Base-by-base conservation (phyloP, 2,329 filamentous ascomycete species). In the Aulographum hederae region DNA sequence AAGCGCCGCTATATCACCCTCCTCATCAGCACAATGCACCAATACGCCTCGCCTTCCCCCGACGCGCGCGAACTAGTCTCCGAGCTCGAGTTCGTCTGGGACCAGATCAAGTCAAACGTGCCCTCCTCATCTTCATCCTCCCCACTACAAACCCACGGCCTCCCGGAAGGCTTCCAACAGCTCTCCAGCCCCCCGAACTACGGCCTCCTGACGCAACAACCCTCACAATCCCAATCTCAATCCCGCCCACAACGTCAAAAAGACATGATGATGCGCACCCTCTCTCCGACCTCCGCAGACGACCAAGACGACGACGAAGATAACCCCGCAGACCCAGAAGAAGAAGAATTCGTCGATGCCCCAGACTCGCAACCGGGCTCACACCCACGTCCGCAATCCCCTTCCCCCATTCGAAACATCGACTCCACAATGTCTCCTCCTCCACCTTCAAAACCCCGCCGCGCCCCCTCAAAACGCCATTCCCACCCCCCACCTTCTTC, bases 51-150 rank as follows among this genome's bases (percentile, higher is more conserved):
- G 27, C 67, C 77, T 26, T 94, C 84, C 13, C 67, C 75, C 30
- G 84, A 93, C 50, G 82, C 82, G 5, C 69, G 76, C 37, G 85
- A 92, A 54, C 65, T 98, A 25, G 85, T 95, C 23, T 67, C 74
- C 6, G 89, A 98, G 53, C 69, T 98, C n/a, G 89, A 98, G 56
- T 98, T 95, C 46, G 86, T 98, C 25, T 98, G 89, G 89, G 84
- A 94, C 43, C 89, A 95, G 52, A 86, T 98, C 44, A 92, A 89
- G 53, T 78, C 77, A 43, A 94, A 86, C 45, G 70, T 63, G 6
- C 53, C 71, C 8, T 71, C 76, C 13, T 73, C 75, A 0, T 53
- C 23, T 58, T 73, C 25, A 51, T 66, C 45, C 4, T 54, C 45
- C 13, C 50, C 53, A 2, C 38, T 50, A 13, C 54, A 50, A 25